phyloP scores from a whole-genome alignment of 306 rosid genomes.

The Carpinus fangiana region DNA sequence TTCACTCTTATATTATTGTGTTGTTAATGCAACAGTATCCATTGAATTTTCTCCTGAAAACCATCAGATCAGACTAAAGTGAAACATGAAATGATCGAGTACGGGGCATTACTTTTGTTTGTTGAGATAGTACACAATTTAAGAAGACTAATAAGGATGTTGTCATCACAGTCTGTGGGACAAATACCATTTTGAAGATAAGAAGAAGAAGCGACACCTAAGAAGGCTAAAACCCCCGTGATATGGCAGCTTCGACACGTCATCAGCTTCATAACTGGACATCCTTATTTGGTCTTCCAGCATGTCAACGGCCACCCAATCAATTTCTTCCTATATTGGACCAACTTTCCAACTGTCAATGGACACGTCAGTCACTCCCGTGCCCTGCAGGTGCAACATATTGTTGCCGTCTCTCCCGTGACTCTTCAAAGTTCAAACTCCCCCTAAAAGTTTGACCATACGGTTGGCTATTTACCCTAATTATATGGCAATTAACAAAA shows the following conservation, averaged over 20 bases:
- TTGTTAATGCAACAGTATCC: no score
- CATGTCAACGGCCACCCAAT: constrained; percentile 21
- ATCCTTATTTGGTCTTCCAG: neutral
- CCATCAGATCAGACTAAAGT: no score
- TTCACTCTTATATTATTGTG: no score
- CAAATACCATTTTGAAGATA: neutral
- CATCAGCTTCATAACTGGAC: neutral
- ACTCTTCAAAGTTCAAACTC: neutral
- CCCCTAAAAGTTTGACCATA: neutral
- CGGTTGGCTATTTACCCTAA: neutral
- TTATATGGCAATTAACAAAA: no score
- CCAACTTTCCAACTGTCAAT: constrained; percentile 9
- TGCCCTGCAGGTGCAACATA: neutral
- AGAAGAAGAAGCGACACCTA: neutral
- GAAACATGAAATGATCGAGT: no score
- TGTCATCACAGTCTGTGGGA: no score
- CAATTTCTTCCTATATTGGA: constrained; percentile 6
- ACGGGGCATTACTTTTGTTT: no score
- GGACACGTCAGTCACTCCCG: constrained; percentile 14
- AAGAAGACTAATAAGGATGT: no score
- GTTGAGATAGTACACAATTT: no score
- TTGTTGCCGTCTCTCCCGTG: neutral
- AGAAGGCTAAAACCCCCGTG: neutral
- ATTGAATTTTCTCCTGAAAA: no score
- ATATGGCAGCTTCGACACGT: neutral